phyloP scores from a whole-genome alignment of 2,329 filamentous ascomycete species.

The Aspergillus sp. region DNA sequence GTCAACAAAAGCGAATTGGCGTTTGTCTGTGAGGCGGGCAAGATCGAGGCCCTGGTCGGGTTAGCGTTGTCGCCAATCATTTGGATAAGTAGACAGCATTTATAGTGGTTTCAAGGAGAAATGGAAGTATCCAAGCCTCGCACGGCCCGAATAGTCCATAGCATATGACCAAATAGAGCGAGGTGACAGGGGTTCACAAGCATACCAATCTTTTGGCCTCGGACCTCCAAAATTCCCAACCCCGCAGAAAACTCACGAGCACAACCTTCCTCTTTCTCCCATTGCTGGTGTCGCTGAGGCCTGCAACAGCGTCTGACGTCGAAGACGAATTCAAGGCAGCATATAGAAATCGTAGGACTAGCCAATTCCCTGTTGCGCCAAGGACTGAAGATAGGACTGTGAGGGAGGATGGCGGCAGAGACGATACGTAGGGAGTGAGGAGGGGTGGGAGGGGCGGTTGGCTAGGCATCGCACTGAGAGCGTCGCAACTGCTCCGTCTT shows the following conservation, averaged over 20 bases:
- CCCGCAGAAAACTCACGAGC: slow-evolving; percentile 79
- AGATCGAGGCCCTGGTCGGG: slow-evolving; percentile 68
- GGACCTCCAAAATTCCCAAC: slow-evolving; percentile 75
- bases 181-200: neutral
- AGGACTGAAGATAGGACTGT: slow-evolving; percentile 49
- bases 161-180: neutral
- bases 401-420: slow-evolving; percentile 40
- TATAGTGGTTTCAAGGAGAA: too few relatives aligned
- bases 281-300: slow-evolving; percentile 30
- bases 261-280: slow-evolving; percentile 59
- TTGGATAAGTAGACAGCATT: neutral
- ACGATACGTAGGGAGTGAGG: slow-evolving; percentile 41
- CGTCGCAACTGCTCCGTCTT: neutral
- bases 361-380: slow-evolving; percentile 58
- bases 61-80: neutral
- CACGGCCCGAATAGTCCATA: neutral
- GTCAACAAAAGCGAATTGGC: slow-evolving; percentile 73
- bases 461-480: slow-evolving; percentile 37
- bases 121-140: neutral
- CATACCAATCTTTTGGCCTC: slow-evolving; percentile 68
- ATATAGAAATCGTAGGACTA: slow-evolving; percentile 55
- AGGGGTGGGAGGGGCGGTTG: slow-evolving; percentile 45
- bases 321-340: slow-evolving; percentile 43
- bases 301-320: slow-evolving; percentile 21
- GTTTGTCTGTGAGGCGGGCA: slow-evolving; percentile 58